Evolutionary conservation across 495 filamentous ascomycete species (phyloP).

Genomic region (Hamigera avellanea): DNA sequence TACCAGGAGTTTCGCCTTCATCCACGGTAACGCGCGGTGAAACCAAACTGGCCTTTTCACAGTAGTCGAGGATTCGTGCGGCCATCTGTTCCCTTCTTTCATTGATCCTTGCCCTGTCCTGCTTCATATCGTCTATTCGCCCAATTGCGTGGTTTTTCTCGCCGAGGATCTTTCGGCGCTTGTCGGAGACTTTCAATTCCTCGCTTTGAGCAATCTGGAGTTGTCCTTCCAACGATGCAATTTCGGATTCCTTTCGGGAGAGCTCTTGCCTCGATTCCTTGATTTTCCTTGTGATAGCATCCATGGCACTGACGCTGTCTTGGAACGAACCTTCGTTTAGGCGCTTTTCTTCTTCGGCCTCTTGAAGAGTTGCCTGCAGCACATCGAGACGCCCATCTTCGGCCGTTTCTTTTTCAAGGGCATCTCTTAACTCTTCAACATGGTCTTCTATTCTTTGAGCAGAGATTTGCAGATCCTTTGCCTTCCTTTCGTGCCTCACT

Average conservation of each 20-base stretch:
- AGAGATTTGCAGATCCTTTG: constrained; percentile 39
- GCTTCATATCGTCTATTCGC: constrained; percentile 35
- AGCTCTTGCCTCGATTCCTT: constrained; percentile 30
- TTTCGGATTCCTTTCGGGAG: constrained; percentile 22
- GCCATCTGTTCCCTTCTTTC: constrained; percentile 33
- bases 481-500: constrained; percentile 27
- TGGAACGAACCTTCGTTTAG: constrained; percentile 35
- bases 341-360: constrained; percentile 37
- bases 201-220: constrained; percentile 49
- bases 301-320: constrained; percentile 41
- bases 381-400: constrained; percentile 51
- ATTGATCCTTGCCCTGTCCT: constrained; percentile 33
- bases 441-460: constrained; percentile 47
- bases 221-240: constrained; percentile 28
- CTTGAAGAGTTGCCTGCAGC: constrained; percentile 40
- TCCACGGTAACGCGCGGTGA: constrained; percentile 54
- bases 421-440: constrained; percentile 44
- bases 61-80: constrained; percentile 40
- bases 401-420: constrained; percentile 45
- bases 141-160: constrained; percentile 57
- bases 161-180: constrained; percentile 41
- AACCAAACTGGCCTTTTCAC: constrained; percentile 42
- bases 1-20: constrained; percentile 50
- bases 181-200: constrained; percentile 31
- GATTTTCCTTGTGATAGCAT: constrained; percentile 31